Base-by-base conservation (phyloP, 1,284 basidiomycete species). In the Agroathelia rolfsii region DNA sequence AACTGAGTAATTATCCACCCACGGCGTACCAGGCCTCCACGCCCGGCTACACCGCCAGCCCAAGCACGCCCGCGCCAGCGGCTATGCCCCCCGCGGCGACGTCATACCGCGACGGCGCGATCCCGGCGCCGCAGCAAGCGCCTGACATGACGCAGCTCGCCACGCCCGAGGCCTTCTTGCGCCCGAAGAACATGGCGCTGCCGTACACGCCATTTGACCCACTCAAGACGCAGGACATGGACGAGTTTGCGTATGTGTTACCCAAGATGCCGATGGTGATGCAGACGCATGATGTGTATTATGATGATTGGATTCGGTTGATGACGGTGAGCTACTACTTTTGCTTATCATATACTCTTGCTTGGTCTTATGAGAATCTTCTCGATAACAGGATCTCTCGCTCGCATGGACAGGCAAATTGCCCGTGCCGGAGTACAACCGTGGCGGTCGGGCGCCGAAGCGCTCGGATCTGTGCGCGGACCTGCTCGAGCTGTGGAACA, bases 401-500 rank as follows among this genome's bases (percentile, higher is more conserved):
- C 61, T 79, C 14, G 71, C 76, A 1, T 85, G 82, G 83, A 63
- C 68, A 13, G 76, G 74, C n/a, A 70, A 68, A 38, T 64, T 84
- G 36, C 78, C 79, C 4, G 64, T 79, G 13, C 66, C 72, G 4
- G 61, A 67, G 17, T 55, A 63, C 34, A 48, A 57, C 24, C 53
- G 55, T 18, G 60, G 61, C 31, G 68, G 66, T 17, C 61, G 62
- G 37, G 49, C 59, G 21, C 69, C 74, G 11, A 73, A 69, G 45
- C 68, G 73, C 11, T 66, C 77, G 17, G 61, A 56, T 10, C 58
- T 84, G 23, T 55, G 72, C n/a, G 67, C 69, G 11, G 78, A 83
- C 46, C 62, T 85, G 19, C 59, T 86, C 41, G 74, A 83, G 41
- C 59, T 81, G 20, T 87, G 83, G 83, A 86, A 86, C 50, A 51